These are phyloP conservation scores for Vigna angularis DNA, from an alignment of 306 rosid species.

Conservation along the genomic window DNA sequence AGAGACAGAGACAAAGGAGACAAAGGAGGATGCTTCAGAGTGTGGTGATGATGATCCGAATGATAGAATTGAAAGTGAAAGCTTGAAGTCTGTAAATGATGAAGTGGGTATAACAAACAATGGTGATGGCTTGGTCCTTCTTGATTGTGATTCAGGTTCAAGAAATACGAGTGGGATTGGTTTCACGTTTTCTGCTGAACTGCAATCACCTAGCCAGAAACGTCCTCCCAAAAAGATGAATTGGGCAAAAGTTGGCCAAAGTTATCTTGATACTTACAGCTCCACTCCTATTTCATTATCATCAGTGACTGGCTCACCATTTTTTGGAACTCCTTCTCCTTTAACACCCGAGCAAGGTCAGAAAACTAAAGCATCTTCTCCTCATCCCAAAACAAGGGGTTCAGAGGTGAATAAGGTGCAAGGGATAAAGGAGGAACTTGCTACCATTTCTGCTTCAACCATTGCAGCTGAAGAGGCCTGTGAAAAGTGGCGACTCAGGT, in stretches of 20 bases:
- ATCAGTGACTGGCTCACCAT: background rate
- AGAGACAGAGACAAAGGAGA: background rate
- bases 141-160: slow-evolving; percentile 13
- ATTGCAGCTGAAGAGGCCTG: background rate
- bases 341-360: background rate
- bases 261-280: background rate
- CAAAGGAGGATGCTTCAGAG: slow-evolving; percentile 1
- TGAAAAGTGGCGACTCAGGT: slow-evolving; percentile 28
- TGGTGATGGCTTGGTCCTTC: background rate
- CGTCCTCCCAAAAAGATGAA: slow-evolving; percentile 3
- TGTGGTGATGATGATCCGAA: slow-evolving; percentile 11
- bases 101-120: background rate
- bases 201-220: slow-evolving; percentile 4
- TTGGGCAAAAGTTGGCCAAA: background rate
- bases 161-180: background rate
- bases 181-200: slow-evolving; percentile 24
- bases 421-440: background rate
- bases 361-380: background rate
- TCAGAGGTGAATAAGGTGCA: background rate
- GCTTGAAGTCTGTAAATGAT: background rate
- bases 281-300: background rate
- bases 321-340: slow-evolving; percentile 15
- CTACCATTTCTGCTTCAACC: slow-evolving; percentile 10
- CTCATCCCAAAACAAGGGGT: background rate
- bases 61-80: slow-evolving; percentile 3